Base-by-base conservation (phyloP, 2,329 filamentous ascomycete species). In the Hysterium pulicare region DNA sequence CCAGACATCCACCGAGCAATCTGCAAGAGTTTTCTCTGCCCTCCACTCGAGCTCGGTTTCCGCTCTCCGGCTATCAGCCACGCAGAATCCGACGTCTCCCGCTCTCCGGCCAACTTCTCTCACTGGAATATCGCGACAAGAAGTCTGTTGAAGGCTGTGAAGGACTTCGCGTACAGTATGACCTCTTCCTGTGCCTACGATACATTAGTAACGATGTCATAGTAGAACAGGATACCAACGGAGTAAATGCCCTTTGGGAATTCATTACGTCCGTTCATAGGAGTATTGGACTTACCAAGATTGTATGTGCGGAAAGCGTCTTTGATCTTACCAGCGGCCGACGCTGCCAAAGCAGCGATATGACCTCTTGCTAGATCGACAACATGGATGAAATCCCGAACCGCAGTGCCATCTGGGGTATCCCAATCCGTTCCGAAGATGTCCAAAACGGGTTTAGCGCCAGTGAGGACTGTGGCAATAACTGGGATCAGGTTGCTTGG, bases 361-460 rank as follows among this genome's bases (percentile, higher is more conserved):
- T 86, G 82, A 4, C 79, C 82, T 32, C 76, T 71, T 5, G 81
- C 81, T 33, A 86, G 72, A 59, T 85, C 82, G 13, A 75, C 77
- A 28, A 84, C 82, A 51, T 85, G 82, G 48, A 85, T 83, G 55
- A 83, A 86, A 60, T 86, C 82, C 32, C 82, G 77, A 31, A 85
- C 73, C 1, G 81, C 80, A 0, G 82, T 84, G 13, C 82, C 82
- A 51, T 86, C 82, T 3, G 71, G 67, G 0, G 82, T 85, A 42
- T 81, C 73, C 75, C 81, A 86, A 60, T 86, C 80, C 2, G 72
- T 73, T 6, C 82, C 82, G 49, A 81, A 85, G 40, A 85, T 75
- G 38, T 78, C 71, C n/a, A 84, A 68, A 33, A 74, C 70, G 3
- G 69, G 54, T 36, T 73, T 71, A 26, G 71, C 64, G 1, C 81